phyloP scores from a whole-genome alignment of 768 basidiomycete species.

The Rhodotorula graminis region DNA sequence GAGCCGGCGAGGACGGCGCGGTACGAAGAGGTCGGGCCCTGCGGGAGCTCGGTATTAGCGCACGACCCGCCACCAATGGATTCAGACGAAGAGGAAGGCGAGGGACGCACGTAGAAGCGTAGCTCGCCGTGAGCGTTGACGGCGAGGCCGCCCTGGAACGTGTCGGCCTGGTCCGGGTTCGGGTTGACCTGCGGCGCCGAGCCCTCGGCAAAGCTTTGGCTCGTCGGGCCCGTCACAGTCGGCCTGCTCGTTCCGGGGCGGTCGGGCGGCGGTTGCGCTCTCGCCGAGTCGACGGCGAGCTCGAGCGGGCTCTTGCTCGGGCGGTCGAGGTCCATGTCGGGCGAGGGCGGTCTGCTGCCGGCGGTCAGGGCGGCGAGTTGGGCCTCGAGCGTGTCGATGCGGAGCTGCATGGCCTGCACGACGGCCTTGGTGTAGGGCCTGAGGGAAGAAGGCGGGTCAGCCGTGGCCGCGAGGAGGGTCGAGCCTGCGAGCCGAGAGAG shows the following conservation, averaged over 20 bases:
- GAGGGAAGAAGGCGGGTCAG: not conserved
- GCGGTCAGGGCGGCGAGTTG: constrained; percentile 22
- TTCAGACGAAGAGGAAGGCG: not conserved
- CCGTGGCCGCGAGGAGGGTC: not conserved
- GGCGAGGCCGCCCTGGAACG: constrained; percentile 27
- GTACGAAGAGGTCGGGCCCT: constrained; percentile 19
- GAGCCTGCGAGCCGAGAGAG: not conserved
- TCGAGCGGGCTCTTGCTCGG: not conserved
- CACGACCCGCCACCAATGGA: not conserved
- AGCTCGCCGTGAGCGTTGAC: constrained; percentile 22
- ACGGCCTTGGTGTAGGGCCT: constrained; percentile 33
- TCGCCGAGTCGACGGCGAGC: too few species aligned
- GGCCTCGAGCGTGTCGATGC: constrained; percentile 35
- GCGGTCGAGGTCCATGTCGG: not conserved
- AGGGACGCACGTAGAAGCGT: constrained; percentile 14
- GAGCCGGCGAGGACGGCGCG: constrained; percentile 35
- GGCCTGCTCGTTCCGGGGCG: too few species aligned
- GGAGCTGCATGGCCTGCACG: constrained; percentile 34
- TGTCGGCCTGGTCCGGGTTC: constrained; percentile 1
- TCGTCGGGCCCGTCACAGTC: not conserved
- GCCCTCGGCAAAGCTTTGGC: not conserved
- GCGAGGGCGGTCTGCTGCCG: not conserved
- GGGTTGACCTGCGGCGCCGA: not conserved
- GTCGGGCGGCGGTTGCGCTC: too few species aligned
- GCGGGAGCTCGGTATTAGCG: not conserved